A percentile compares a stretch with the other conserved stretches of the same genome.
phyloP scores from a whole-genome alignment of 139 green algal genomes.

The Choricystis sp. region DNA sequence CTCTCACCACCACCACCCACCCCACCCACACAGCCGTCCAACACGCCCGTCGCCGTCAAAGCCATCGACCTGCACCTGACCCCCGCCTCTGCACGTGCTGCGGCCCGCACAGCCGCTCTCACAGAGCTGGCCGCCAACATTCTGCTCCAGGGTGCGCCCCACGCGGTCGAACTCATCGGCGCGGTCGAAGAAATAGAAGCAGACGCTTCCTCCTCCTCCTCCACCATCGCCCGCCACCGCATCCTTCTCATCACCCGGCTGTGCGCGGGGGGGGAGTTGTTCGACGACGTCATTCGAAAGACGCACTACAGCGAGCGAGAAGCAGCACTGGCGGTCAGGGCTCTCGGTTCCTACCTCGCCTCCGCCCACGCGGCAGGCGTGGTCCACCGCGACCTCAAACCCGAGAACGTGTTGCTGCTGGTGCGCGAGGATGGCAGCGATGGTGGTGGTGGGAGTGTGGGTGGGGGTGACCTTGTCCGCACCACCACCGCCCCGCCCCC shows the following conservation, averaged over 20 bases:
- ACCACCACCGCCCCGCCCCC: no score
- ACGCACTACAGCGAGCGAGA: background rate
- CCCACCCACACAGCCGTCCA: no score
- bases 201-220: no score
- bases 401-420: background rate
- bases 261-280: background rate
- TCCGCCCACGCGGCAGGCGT: background rate
- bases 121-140: no score
- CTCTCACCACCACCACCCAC: no score
- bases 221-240: no score
- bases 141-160: background rate
- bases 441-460: no score
- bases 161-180: background rate
- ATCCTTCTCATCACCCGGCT: background rate
- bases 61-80: no score
- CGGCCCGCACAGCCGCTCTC: no score
- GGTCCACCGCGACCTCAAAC: background rate
- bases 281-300: background rate
- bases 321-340: background rate
- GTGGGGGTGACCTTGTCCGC: no score
- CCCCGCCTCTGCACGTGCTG: no score
- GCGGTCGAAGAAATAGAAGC: background rate
- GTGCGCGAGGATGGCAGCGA: background rate
- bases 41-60: no score
- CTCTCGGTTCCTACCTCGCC: background rate